These are phyloP conservation scores for Xerocomus amazonicus DNA, from an alignment of 1,284 basidiomycete genomes.

Conservation along the genomic window DNA sequence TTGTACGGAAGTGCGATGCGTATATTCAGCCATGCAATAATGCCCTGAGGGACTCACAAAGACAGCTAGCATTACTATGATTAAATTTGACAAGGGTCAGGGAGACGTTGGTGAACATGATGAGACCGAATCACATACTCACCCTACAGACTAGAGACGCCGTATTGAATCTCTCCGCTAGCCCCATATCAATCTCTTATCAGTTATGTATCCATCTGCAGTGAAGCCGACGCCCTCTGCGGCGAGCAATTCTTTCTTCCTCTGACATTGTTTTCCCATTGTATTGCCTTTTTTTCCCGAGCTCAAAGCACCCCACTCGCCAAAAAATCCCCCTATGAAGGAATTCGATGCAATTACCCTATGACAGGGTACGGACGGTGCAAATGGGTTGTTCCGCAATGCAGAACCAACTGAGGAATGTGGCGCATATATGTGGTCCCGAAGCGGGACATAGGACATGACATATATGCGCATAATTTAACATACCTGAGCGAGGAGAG, in stretches of 20 bases:
- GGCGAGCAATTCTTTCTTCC: slow-evolving; percentile 44
- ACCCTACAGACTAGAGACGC: no score
- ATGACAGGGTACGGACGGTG: slow-evolving; percentile 63
- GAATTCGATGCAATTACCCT: slow-evolving; percentile 58
- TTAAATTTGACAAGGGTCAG: no score
- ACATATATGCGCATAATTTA: neutral
- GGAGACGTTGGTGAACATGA: no score
- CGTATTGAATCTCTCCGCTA: no score
- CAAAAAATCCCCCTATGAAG: slow-evolving; percentile 58
- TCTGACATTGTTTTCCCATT: slow-evolving; percentile 11
- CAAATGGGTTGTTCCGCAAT: slow-evolving; percentile 59
- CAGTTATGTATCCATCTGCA: slow-evolving; percentile 38
- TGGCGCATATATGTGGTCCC: neutral
- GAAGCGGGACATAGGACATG: neutral
- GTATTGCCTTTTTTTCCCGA: slow-evolving; percentile 7
- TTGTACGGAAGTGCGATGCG: no score
- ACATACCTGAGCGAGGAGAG: slow-evolving; percentile 56
- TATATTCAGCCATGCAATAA: no score
- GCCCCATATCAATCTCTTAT: slow-evolving; percentile 18
- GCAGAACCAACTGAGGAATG: slow-evolving; percentile 52
- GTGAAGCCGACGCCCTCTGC: slow-evolving; percentile 51
- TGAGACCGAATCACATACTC: no score
- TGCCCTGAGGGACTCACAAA: no score
- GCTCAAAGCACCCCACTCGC: slow-evolving; percentile 49
- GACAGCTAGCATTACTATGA: no score